phyloP scores from a whole-genome alignment of 441 rosid species.

The Hura crepitans region DNA sequence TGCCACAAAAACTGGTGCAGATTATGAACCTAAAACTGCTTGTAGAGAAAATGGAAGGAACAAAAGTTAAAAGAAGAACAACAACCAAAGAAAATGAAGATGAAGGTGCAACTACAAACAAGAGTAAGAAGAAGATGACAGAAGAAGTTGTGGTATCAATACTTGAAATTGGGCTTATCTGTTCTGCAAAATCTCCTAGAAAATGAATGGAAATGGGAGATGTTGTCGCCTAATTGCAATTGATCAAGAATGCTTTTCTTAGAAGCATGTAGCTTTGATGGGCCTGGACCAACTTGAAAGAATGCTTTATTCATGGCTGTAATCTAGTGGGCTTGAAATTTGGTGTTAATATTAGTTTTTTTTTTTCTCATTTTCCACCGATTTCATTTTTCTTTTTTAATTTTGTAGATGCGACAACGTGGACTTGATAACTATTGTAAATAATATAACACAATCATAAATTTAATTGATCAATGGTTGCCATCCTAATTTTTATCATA shows the following conservation, averaged over 20 bases:
- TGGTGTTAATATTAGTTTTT: too few relatives aligned
- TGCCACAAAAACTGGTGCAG: background rate
- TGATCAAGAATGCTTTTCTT: conserved; percentile 8
- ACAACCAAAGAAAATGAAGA: background rate
- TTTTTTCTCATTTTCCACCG: too few relatives aligned
- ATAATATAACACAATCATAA: too few relatives aligned
- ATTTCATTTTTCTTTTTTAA: too few relatives aligned
- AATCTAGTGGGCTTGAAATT: too few relatives aligned
- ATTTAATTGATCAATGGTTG: too few relatives aligned
- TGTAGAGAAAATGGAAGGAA: background rate
- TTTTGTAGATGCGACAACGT: too few relatives aligned
- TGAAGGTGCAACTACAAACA: background rate
- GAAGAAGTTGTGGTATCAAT: conserved; percentile 3
- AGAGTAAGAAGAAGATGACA: background rate
- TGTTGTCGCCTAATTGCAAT: background rate
- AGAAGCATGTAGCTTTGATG: too few relatives aligned
- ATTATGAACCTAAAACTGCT: conserved; percentile 7
- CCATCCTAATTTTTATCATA: too few relatives aligned
- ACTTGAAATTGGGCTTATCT: conserved; percentile 17
- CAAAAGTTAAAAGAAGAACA: background rate
- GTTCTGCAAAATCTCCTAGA: conserved; percentile 13
- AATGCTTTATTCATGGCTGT: too few relatives aligned
- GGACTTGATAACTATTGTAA: too few relatives aligned
- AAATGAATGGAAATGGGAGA: conserved; percentile 20
- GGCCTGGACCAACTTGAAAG: too few relatives aligned